Base-by-base conservation (phyloP, 257 asterid genomes). In the Ajuga chamaepitys region DNA sequence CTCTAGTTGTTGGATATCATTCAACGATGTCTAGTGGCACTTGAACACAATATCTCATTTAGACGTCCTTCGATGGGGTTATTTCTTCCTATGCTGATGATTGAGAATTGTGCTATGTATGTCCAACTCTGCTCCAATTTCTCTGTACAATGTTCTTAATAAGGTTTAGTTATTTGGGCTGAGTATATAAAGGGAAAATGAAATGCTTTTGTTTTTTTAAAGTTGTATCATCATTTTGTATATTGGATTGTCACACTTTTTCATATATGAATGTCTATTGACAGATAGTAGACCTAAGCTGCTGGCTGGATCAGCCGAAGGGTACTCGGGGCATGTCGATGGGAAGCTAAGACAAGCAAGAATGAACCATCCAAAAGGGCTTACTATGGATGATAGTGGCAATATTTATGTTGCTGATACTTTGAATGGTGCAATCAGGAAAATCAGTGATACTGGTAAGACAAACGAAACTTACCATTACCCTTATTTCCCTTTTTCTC, bases 231-330 rank as follows among this genome's bases (percentile, higher is more conserved):
- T 35, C 24, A 7, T 2, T 37, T 24, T 50, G 21, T 12, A 34
- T 11, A 47, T 55, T n/a, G 59, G 46, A 6, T 38, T 0, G 4
- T 38, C 32, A 62, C 65, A 22, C 32, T 35, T 20, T 63, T 45
- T 30, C 48, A 51, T 44, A 53, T 51, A 64, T 55, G 65, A 1
- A 34, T 56, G 70, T 35, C 44, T 63, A 58, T 47, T 59, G 25
- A 66, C 89, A 93, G 99, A 93, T 81, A 90, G 99, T 68, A 77
- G 95, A 17, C 97, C 99, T 28, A 90, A 82, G 85, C 58, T 93
- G 85, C 77, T 89, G 17, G 84, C 87, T 7, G 99, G 99, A 74
- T 94, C 99, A 12, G 80, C 95, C 0, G 96, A 88, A 76, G 99
- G 99, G 61, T 76, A 90, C 78, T 68, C 86, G 0, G 97, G 99